Conservation (phyloP, 495 filamentous ascomycete genomes). For the Aspergillus incahuasiensis region DNA sequence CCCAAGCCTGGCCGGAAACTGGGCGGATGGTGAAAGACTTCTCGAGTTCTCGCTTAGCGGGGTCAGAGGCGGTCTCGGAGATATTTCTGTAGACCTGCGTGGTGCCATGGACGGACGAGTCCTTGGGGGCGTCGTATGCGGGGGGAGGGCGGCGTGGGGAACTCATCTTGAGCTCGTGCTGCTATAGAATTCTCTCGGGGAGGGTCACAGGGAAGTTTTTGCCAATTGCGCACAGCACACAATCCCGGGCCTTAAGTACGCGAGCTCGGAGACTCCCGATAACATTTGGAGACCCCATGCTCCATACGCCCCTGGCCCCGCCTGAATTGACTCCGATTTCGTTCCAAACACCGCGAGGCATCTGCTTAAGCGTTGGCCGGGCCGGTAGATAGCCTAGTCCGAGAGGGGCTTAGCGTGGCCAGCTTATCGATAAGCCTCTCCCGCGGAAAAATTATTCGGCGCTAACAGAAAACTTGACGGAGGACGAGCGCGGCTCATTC, state of each 20-base stretch:
- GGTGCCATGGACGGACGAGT: conserved; percentile 35
- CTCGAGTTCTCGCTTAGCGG: conserved; percentile 28
- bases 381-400: conserved; percentile 9
- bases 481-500: conserved; percentile 12
- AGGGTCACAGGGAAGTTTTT: not conserved
- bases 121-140: conserved; percentile 36
- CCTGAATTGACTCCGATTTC: conserved; percentile 3
- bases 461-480: conserved; percentile 14
- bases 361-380: not conserved
- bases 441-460: conserved; percentile 18
- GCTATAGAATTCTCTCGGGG: not conserved
- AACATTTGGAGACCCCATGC: conserved; percentile 2
- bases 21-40: conserved; percentile 40
- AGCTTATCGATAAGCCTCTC: not conserved
- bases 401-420: not conserved
- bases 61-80: conserved; percentile 31
- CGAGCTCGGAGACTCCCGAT: conserved; percentile 9
- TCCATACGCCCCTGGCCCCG: conserved; percentile 19
- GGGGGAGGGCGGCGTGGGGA: conserved; percentile 35
- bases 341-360: not conserved
- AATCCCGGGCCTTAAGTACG: not conserved
- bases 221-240: not conserved
- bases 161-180: conserved; percentile 21
- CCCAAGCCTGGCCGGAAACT: conserved; percentile 60
- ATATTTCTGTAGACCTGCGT: conserved; percentile 38